Evolutionary conservation across 169 alveolate species (phyloP), one percentile per base, ranked within the genome.

Genomic region (Cryptosporidium viatorum): DNA sequence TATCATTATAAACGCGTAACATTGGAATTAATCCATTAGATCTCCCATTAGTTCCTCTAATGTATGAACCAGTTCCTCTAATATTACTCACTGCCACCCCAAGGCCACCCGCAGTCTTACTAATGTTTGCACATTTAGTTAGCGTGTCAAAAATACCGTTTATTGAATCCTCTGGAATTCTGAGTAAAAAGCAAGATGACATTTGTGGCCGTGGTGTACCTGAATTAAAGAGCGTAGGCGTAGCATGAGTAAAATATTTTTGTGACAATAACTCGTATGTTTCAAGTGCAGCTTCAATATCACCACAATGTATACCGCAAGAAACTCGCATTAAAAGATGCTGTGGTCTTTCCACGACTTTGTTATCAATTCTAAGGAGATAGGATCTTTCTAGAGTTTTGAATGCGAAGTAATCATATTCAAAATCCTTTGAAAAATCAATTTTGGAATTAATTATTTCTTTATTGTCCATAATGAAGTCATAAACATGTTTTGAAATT

Each of bases 81-180:
- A 98, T 97, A 84, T 97, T 96, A 73, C 97, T 98, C 29, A 97
- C 95, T 9, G 99, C 97, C 14, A 98, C 95, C 50, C 99, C 99
- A 37, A 98, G 96, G 8, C 99, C 99, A 5, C 99, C 99, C 1
- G 99, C 99, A 10, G 97, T 93, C 92, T 98, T 98, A 84, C 99
- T 96, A 71, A 98, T 98, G 62, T 97, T 85, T 35, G 99, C 99
- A 87, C 99, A 95, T 73, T 96, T 96, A 70, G 96, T 96, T 65
- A 97, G 86, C 0, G 99, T 97, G 84, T 97, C 99, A 87, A 97
- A 98, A 18, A 98, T 98, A 1, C 99, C 99, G 55, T 96, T 98
- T n/a, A 98, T 97, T 21, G 99, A 96, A 84, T 98, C 99, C 26
- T 95, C 98, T 92, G 95, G 87, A 97, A 97, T 97, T 48, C 95